Conservation (phyloP, 768 basidiomycete genomes). For the Mycena galericulata region DNA sequence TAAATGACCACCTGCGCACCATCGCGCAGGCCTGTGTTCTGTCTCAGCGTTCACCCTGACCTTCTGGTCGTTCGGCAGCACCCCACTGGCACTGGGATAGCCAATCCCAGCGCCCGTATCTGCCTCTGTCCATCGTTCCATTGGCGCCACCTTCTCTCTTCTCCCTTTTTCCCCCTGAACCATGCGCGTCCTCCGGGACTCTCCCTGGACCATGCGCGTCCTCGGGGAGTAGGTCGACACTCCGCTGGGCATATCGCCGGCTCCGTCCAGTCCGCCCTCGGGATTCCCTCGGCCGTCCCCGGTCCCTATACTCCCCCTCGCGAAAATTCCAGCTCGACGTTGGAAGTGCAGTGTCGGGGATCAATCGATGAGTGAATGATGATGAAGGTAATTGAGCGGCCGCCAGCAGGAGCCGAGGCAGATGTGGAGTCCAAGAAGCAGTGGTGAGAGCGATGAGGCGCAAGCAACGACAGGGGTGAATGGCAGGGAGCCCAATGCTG, state of each 20-base stretch:
- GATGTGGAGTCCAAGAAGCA: not conserved
- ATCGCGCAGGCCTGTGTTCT: not conserved
- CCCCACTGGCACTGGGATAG: not conserved
- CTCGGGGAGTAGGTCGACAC: not conserved
- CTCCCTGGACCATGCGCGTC: not conserved
- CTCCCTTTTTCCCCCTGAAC: conserved; percentile 5
- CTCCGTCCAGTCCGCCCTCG: not conserved
- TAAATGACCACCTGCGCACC: conserved; percentile 8
- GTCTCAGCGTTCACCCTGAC: not conserved
- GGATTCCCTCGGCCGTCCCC: not conserved
- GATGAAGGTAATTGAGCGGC: not conserved
- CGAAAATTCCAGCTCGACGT: not conserved
- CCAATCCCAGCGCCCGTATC: conserved; percentile 7
- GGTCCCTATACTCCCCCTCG: conserved; percentile 2
- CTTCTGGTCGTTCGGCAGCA: conserved; percentile 7
- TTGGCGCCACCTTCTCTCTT: not conserved
- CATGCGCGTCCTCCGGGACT: not conserved
- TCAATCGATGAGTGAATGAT: not conserved
- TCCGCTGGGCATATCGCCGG: not conserved
- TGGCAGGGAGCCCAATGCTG: conserved; percentile 18
- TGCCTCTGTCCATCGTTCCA: conserved; percentile 13
- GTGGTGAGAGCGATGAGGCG: not conserved
- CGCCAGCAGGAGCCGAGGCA: not conserved
- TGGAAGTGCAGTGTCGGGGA: not conserved
- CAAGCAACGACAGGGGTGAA: not conserved